These are phyloP conservation scores for Cryptococcus wingfieldii DNA, from an alignment of 1,284 basidiomycete species.

Conservation along the genomic window DNA sequence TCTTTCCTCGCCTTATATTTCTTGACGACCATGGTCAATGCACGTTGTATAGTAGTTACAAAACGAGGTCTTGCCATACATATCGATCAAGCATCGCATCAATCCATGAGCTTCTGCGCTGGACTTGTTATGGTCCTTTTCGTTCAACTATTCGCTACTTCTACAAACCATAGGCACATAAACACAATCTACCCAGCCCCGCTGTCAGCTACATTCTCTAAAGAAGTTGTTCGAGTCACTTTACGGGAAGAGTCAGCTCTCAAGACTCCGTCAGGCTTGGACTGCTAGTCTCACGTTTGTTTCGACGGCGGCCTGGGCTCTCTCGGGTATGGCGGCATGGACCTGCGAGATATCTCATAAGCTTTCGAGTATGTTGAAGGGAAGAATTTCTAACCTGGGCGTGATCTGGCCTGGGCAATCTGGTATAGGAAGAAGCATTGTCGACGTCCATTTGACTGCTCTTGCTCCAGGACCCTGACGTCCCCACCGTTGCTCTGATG, in stretches of 20 bases:
- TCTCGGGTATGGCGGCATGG: background rate
- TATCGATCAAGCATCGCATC: too few species aligned
- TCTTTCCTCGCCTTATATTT: background rate
- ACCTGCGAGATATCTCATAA: background rate
- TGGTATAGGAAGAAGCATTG: background rate
- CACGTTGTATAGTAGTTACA: background rate
- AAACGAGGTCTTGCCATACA: too few species aligned
- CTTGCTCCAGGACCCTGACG: background rate
- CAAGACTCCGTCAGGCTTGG: background rate
- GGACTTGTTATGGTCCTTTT: too few species aligned
- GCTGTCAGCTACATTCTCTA: background rate
- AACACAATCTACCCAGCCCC: too few species aligned
- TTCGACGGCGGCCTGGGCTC: background rate
- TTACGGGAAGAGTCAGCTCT: background rate
- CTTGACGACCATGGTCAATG: background rate
- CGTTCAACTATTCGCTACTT: too few species aligned
- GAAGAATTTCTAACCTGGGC: background rate
- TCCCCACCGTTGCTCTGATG: background rate
- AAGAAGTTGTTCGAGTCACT: background rate
- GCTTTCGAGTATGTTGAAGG: background rate
- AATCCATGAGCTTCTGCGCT: too few species aligned
- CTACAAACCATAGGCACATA: too few species aligned
- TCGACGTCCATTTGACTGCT: background rate
- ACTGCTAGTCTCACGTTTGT: constrained; percentile 2
- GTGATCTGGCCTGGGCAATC: background rate